Evolutionary conservation across 116 monocot genomes (phyloP).

Genomic region (Posidonia oceanica): DNA sequence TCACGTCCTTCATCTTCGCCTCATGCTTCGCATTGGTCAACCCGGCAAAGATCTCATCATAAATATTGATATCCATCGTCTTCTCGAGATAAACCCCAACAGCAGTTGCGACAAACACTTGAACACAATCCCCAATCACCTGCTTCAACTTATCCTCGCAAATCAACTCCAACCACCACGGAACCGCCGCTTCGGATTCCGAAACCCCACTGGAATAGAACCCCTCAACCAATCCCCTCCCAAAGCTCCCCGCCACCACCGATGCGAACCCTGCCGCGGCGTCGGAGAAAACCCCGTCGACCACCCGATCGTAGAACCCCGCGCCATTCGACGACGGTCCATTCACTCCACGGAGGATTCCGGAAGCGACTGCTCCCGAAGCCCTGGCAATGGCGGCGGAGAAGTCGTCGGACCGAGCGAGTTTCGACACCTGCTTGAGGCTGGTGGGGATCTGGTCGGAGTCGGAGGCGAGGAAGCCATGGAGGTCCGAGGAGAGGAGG

Average conservation of each 20-base stretch:
- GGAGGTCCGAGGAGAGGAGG: slow-evolving; percentile 47
- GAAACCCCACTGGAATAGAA: slow-evolving; percentile 9
- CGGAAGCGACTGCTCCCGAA: slow-evolving; percentile 18
- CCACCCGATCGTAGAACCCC: slow-evolving; percentile 18
- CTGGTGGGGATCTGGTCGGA: slow-evolving; percentile 39
- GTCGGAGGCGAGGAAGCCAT: slow-evolving; percentile 33
- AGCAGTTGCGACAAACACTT: slow-evolving; percentile 42
- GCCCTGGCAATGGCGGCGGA: slow-evolving; percentile 29
- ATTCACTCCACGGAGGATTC: neutral
- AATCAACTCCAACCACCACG: slow-evolving; percentile 35
- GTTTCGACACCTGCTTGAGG: slow-evolving; percentile 37
- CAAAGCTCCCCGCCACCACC: slow-evolving; percentile 50
- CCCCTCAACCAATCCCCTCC: slow-evolving; percentile 37
- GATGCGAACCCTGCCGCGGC: slow-evolving; percentile 41
- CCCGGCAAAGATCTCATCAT: slow-evolving; percentile 54
- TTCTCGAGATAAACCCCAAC: slow-evolving; percentile 65
- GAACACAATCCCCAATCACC: slow-evolving; percentile 27
- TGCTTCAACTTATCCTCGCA: slow-evolving; percentile 21
- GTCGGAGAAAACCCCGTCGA: slow-evolving; percentile 26
- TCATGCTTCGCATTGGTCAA: slow-evolving; percentile 54
- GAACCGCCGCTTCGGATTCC: neutral
- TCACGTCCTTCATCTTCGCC: slow-evolving; percentile 42
- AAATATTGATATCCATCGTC: slow-evolving; percentile 60
- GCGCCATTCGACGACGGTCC: neutral
- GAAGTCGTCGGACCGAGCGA: slow-evolving; percentile 41